Base-by-base conservation (phyloP, 495 filamentous ascomycete species). In the Eremomyces bilateralis region DNA sequence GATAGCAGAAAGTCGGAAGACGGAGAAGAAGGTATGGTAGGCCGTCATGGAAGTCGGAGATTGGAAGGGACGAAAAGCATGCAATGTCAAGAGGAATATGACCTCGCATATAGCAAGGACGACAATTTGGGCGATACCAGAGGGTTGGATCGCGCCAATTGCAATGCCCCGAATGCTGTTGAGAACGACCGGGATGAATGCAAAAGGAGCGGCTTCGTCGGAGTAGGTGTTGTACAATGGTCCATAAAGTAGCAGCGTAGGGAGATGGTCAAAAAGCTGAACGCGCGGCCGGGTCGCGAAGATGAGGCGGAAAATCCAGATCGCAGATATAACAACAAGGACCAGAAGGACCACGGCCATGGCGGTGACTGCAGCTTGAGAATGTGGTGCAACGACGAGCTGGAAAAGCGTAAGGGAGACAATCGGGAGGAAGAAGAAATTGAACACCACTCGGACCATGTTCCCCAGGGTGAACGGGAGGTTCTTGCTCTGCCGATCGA, bases 211-310 rank as follows among this genome's bases (percentile, higher is more conserved):
- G 18, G 84, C 76, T 56, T 90, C 84, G 20, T 85, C 83, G 13
- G 67, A 73, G 49, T 85, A 93, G 1, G 90, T 97, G 53, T 97
- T 97, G 59, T 95, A 97, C n/a, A 97, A 63, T 2, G 88, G 80
- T 3, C 88, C 88, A 47, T 92, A 95, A 1, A 81, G 61, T 10
- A 97, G 64, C 6, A 94, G 75, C 0, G 80, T 93, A 5, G 79
- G 68, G 31, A 95, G 65, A 52, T 94, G 81, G 50, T 97, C 88
- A 48, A 91, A 97, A 15, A 97, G 65, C 42, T 75, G 73, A 11
- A 80, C 71, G 29, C 77, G 73, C 0, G 88, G 88, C 39, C 79
- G 71, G 2, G 81, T 83, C 16, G 62, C 71, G 20, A 71, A 67
- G 45, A 94, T 83, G 22, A 85, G 58, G 45, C 71, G 71, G 24